phyloP scores from a whole-genome alignment of 2,329 filamentous ascomycete genomes.

The Fusarium clavum region DNA sequence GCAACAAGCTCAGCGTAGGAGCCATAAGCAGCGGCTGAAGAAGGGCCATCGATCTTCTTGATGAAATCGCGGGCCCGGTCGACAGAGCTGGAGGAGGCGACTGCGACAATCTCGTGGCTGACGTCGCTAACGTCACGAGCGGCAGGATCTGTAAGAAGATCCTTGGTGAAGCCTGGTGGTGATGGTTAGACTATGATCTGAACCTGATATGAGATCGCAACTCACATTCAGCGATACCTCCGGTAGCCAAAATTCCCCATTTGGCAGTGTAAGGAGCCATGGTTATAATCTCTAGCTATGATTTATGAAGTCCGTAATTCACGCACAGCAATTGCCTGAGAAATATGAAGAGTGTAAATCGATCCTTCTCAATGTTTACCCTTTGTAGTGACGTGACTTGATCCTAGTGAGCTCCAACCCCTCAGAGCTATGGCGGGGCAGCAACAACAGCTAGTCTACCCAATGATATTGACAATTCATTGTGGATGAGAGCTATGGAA shows the following conservation, averaged over 20 bases:
- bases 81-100: constrained; percentile 80
- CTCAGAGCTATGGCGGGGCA: constrained; percentile 35
- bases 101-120: constrained; percentile 80
- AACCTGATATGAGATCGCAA: background rate
- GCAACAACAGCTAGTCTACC: background rate
- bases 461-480: constrained; percentile 6
- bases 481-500: constrained; percentile 9
- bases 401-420: constrained; percentile 21
- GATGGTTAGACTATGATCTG: background rate
- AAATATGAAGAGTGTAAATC: background rate
- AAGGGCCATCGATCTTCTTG: constrained; percentile 74
- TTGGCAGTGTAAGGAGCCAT: constrained; percentile 64
- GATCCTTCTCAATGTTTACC: background rate
- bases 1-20: constrained; percentile 85
- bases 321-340: background rate
- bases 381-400: constrained; percentile 28
- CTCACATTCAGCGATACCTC: constrained; percentile 68
- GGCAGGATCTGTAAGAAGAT: constrained; percentile 79
- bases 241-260: constrained; percentile 73
- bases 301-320: background rate
- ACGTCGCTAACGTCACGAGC: constrained; percentile 77
- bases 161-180: constrained; percentile 73
- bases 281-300: constrained; percentile 21
- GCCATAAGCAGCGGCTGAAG: constrained; percentile 77
- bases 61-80: constrained; percentile 79